Percentiles rank a stretch among this genome's conserved stretches.
Evolutionary conservation across 805 yeast species (phyloP).

Genomic region (Kodamaea laetipori): DNA sequence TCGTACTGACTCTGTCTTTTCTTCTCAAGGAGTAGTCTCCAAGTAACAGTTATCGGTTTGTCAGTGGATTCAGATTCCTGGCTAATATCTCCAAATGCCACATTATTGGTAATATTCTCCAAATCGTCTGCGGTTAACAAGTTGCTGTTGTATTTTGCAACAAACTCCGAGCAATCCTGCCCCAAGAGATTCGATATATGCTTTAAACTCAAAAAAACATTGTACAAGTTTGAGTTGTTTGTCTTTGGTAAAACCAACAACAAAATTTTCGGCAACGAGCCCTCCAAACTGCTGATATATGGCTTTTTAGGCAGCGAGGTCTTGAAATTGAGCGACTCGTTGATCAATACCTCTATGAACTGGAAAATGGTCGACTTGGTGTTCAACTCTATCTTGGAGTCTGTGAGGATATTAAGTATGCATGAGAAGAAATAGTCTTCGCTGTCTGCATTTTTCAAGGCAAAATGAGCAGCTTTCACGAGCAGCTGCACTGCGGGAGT

Average conservation of each 20-base stretch:
- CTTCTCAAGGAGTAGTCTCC: slow-evolving; percentile 50
- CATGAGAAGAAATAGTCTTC: slow-evolving; percentile 71
- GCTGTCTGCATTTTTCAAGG: slow-evolving; percentile 56
- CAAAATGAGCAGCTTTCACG: slow-evolving; percentile 54
- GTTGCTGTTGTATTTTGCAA: slow-evolving; percentile 31
- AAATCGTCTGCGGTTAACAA: slow-evolving; percentile 40
- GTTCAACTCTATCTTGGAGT: slow-evolving; percentile 53
- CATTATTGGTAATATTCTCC: slow-evolving; percentile 29
- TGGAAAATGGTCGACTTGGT: slow-evolving; percentile 66
- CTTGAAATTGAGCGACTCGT: slow-evolving; percentile 37
- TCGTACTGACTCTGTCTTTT: slow-evolving; percentile 56
- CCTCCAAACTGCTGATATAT: slow-evolving; percentile 36
- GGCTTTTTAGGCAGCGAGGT: slow-evolving; percentile 42
- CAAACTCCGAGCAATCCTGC: slow-evolving; percentile 29
- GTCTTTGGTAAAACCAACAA: slow-evolving; percentile 37
- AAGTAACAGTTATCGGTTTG: slow-evolving; percentile 41
- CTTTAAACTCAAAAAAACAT: slow-evolving; percentile 37
- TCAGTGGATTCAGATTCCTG: neutral
- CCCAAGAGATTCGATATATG: slow-evolving; percentile 40
- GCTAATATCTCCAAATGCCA: slow-evolving; percentile 26
- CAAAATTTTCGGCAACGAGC: slow-evolving; percentile 37
- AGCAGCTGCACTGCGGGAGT: slow-evolving; percentile 63
- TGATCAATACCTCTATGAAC: slow-evolving; percentile 64
- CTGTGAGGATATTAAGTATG: slow-evolving; percentile 59
- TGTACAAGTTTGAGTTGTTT: slow-evolving; percentile 39